These are phyloP conservation scores for Bocquillonia castaneifolia DNA, from an alignment of 441 rosid genomes.

Conservation along the genomic window DNA sequence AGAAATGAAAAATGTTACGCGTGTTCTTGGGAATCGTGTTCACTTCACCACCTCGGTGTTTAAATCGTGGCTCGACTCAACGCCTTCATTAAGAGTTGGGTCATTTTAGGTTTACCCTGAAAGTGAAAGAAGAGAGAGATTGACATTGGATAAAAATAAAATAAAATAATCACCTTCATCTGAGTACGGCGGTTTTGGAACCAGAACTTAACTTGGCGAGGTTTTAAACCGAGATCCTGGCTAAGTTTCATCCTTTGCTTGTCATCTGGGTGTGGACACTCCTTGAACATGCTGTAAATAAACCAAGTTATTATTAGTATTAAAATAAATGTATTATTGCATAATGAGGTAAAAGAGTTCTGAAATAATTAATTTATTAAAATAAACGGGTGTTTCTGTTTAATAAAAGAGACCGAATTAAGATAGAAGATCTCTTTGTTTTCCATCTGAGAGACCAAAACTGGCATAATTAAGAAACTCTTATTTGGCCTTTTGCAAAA, in stretches of 20 bases:
- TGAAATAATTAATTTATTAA: not conserved
- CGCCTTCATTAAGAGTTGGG: constrained; percentile 17
- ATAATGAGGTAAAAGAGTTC: not conserved
- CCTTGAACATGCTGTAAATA: constrained; percentile 69
- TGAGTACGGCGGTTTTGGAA: constrained; percentile 96
- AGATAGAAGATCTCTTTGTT: not conserved
- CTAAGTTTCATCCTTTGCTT: constrained; percentile 80
- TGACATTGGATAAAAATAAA: not conserved
- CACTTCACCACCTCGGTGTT: not conserved
- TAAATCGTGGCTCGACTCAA: not conserved
- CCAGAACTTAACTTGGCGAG: constrained; percentile 98
- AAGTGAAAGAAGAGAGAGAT: constrained; percentile 8
- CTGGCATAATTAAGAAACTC: not conserved
- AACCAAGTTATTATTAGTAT: not conserved
- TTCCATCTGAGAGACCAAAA: not conserved
- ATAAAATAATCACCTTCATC: constrained; percentile 55
- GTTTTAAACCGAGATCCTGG: constrained; percentile 81
- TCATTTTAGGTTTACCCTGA: constrained; percentile 17
- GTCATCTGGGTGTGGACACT: constrained; percentile 92
- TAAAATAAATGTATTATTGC: not conserved
- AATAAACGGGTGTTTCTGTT: not conserved
- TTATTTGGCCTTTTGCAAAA: not conserved
- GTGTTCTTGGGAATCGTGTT: constrained; percentile 28
- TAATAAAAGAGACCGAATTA: not conserved
- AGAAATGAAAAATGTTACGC: constrained; percentile 21